These are phyloP conservation scores for Vickermania ingenoplastis DNA, from an alignment of 208 protist species.

Conservation along the genomic window DNA sequence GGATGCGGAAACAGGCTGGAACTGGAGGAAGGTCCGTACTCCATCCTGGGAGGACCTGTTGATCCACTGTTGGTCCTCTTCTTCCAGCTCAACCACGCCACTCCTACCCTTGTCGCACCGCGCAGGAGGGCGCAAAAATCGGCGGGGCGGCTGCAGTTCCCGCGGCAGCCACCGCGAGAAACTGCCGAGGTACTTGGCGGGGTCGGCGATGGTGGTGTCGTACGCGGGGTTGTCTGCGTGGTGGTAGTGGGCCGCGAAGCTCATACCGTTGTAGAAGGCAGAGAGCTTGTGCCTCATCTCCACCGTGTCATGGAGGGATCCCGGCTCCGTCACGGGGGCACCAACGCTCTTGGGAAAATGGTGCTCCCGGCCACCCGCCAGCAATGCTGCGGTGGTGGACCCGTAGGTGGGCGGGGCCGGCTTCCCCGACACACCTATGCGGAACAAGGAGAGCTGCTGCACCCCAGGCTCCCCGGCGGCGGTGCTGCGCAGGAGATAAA, in stretches of 20 bases:
- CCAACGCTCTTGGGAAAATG: not conserved
- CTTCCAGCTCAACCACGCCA: not conserved
- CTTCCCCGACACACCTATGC: not conserved
- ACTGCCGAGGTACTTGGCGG: constrained; percentile 9
- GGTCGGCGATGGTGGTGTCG: not conserved
- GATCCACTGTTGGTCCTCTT: constrained; percentile 6
- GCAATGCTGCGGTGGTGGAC: not conserved
- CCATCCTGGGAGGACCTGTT: not conserved
- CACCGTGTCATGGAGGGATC: not conserved
- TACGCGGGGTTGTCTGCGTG: not conserved
- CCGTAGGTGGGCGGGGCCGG: not conserved
- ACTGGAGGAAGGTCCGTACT: constrained; percentile 40
- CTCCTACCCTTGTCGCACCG: not conserved
- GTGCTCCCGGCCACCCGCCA: not conserved
- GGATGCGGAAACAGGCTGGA: constrained; percentile 12
- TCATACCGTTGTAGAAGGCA: not conserved
- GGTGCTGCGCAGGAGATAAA: constrained; percentile 34
- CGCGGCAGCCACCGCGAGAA: constrained; percentile 54
- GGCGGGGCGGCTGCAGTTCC: constrained; percentile 55
- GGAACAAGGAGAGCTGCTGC: constrained; percentile 47
- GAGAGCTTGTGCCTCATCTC: not conserved
- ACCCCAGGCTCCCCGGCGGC: constrained; percentile 38
- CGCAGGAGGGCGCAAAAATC: constrained; percentile 16
- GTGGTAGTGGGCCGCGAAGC: constrained; percentile 1
- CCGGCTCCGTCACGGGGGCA: not conserved